Base-by-base conservation (phyloP, 495 filamentous ascomycete genomes). In the Penicillium dipodomyicola region DNA sequence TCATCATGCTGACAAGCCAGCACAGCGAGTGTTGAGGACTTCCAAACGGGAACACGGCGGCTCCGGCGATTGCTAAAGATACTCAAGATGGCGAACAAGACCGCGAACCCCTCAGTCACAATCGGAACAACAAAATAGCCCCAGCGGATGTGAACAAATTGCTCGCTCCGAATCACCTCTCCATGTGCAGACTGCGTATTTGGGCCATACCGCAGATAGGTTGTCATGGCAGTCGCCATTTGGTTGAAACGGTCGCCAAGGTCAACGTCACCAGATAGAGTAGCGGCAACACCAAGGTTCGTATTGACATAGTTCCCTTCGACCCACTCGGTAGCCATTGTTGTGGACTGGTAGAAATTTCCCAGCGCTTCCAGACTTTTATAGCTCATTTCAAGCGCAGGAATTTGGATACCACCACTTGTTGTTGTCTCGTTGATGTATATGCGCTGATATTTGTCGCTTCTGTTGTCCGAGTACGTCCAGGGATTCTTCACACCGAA, bases 21-120 rank as follows among this genome's bases (percentile, higher is more conserved):
- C 32, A 64, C 54, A 22, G 61, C 61, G 45, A 64, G 61, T 42
- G 54, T 35, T 30, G 61, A 64, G 23, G 61, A 64, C 44, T 64
- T 64, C 61, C 57, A 64, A n/a, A 64, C 30, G 14, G 61, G 61
- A 29, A 64, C 54, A 33, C 33, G 20, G 39, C 54, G 49, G n/a
- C 61, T 60, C 53, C 17, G 45, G 14, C 61, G 54, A 57, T 64
- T 64, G 43, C 46, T 50, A 10, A 60, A 45, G 22, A 60, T 46
- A 37, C 43, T 64, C 43, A 58, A 52, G 39, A 58, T 45, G 9
- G 57, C 54, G 49, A 64, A 64, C 54, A 64, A 33, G 20, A 64
- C 45, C 11, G 5, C 23, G 4, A 25, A 6, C 0, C 23, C 23
- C 23, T 25, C 5, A 25, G 23, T 25, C 5, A 25, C 5, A 25